Conservation (phyloP, 208 protist species). For the Perkinsela sp. region DNA sequence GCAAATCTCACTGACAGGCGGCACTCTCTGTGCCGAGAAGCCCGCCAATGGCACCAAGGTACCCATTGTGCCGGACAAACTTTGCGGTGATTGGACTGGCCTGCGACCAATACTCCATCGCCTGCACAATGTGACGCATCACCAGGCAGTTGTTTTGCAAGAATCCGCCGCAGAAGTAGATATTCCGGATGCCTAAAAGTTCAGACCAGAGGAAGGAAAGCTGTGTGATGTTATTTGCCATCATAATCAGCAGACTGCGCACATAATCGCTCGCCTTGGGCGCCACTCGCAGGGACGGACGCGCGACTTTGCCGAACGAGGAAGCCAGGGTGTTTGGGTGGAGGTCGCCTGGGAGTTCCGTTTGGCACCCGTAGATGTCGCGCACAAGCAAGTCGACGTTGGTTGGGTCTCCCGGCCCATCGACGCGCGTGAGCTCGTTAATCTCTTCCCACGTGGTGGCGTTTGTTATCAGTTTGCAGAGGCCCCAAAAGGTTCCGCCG, state of each 20-base stretch:
- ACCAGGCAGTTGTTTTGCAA: slow-evolving; percentile 66
- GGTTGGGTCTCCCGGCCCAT: slow-evolving; percentile 64
- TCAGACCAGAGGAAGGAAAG: slow-evolving; percentile 74
- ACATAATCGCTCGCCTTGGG: slow-evolving; percentile 24
- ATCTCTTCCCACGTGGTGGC: slow-evolving; percentile 75
- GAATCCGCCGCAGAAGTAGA: slow-evolving; percentile 82
- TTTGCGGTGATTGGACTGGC: slow-evolving; percentile 41
- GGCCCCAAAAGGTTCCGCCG: slow-evolving; percentile 84
- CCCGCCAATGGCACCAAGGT: slow-evolving; percentile 70
- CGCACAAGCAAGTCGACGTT: slow-evolving; percentile 84
- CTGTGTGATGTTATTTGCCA: slow-evolving; percentile 79
- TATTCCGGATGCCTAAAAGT: slow-evolving; percentile 51
- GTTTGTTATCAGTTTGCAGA: slow-evolving; percentile 69
- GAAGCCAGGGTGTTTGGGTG: slow-evolving; percentile 45
- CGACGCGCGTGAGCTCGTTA: slow-evolving; percentile 62
- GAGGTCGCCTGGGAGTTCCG: slow-evolving; percentile 50
- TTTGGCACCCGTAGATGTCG: slow-evolving; percentile 88
- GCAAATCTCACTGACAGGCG: no score
- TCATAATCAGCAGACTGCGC: slow-evolving; percentile 70
- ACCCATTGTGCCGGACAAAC: slow-evolving; percentile 82
- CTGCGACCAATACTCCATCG: slow-evolving; percentile 75
- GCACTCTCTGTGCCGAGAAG: no score
- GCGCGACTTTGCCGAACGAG: slow-evolving; percentile 48
- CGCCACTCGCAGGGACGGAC: neutral
- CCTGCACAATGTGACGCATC: slow-evolving; percentile 48